A percentile compares a stretch with the other conserved stretches of the same genome.
These are phyloP conservation scores for Russula brevipes DNA, from an alignment of 768 basidiomycete genomes.

Conservation along the genomic window DNA sequence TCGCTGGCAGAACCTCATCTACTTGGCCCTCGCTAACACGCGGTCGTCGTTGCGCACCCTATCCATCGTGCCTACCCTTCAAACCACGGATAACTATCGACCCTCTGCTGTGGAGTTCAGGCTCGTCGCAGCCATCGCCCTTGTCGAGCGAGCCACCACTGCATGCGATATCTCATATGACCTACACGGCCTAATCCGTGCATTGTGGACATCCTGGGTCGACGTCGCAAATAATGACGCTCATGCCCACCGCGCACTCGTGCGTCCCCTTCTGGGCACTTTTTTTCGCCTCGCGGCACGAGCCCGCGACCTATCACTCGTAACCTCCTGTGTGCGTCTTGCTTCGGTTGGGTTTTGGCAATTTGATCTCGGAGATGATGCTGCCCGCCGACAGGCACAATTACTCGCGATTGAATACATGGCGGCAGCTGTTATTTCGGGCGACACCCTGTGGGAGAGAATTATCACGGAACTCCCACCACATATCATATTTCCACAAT, in stretches of 20 bases:
- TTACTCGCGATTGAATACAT: constrained; percentile 37
- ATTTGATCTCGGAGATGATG: constrained; percentile 21
- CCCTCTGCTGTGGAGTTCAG: constrained; percentile 18
- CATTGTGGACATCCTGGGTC: constrained; percentile 44
- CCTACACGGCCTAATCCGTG: constrained; percentile 8
- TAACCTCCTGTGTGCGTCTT: constrained; percentile 21
- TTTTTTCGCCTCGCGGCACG: constrained; percentile 44
- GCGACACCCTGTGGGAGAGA: constrained; percentile 19
- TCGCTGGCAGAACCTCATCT: constrained; percentile 24
- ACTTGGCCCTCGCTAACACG: constrained; percentile 22
- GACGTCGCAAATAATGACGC: constrained; percentile 19
- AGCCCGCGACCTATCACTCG: constrained; percentile 29
- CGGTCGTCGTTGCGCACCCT: neutral
- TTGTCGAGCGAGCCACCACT: constrained; percentile 16
- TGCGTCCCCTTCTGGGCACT: constrained; percentile 38
- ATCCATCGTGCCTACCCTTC: constrained; percentile 4
- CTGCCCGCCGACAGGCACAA: constrained; percentile 29
- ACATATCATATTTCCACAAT: constrained; percentile 20
- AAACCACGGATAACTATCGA: neutral
- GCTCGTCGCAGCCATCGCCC: constrained; percentile 17
- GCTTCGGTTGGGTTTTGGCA: constrained; percentile 25
- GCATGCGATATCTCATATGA: neutral
- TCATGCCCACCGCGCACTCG: constrained; percentile 10
- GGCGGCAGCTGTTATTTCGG: constrained; percentile 16
- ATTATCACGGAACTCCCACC: constrained; percentile 22